These are phyloP conservation scores for Mikania micrantha DNA, from an alignment of 129 eudicot species.

Conservation along the genomic window DNA sequence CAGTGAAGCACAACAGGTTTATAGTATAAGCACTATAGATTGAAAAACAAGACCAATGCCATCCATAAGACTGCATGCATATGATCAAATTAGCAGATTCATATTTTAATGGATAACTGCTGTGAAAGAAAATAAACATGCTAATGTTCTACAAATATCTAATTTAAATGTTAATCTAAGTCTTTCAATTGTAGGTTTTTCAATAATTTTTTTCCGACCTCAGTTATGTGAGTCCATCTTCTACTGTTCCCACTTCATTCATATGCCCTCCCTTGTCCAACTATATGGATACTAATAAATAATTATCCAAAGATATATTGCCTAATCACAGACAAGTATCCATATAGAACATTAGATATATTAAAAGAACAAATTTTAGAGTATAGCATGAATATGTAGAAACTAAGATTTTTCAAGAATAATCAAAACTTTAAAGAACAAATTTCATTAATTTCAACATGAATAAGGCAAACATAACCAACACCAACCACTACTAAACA, in stretches of 20 bases:
- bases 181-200: neutral
- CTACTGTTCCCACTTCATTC: neutral
- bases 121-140: neutral
- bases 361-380: neutral
- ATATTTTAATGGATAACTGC: neutral
- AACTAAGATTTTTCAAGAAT: neutral
- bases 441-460: neutral
- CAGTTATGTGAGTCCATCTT: neutral
- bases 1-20: neutral
- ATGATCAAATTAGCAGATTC: neutral
- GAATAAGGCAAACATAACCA: neutral
- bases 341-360: neutral
- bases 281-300: neutral
- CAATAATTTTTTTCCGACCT: neutral
- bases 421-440: constrained; percentile 1
- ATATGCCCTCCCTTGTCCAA: neutral
- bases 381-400: neutral
- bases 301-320: too few species aligned
- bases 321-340: neutral
- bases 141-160: neutral
- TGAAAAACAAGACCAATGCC: neutral
- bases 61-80: neutral
- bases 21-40: neutral
- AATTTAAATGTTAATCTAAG: neutral
- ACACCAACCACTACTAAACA: neutral